Evolutionary conservation across 768 basidiomycete species (phyloP).

Genomic region (Daedaleopsis sinensis): DNA sequence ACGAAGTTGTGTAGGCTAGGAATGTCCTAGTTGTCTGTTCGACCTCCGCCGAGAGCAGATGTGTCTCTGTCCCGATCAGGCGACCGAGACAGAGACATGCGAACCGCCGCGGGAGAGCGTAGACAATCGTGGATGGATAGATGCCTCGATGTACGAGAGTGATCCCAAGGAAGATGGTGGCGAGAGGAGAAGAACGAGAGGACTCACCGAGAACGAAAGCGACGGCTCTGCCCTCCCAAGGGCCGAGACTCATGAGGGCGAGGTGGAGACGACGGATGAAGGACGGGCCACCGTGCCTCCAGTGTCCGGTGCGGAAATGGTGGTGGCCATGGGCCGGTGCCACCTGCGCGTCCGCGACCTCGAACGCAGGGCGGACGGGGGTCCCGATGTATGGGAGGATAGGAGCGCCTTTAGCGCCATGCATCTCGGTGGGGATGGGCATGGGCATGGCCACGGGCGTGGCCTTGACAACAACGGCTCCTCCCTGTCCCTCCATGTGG

Average conservation of each 20-base stretch:
- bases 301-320: background rate
- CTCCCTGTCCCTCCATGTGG: background rate
- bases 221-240: slow-evolving; percentile 83
- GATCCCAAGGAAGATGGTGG: too few species aligned
- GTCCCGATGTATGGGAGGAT: slow-evolving; percentile 25
- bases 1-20: too few species aligned
- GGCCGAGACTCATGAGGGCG: slow-evolving; percentile 70
- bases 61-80: too few species aligned
- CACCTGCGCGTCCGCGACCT: slow-evolving; percentile 1
- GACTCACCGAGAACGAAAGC: slow-evolving; percentile 79
- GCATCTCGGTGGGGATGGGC: too few species aligned
- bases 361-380: slow-evolving; percentile 15
- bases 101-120: too few species aligned
- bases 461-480: slow-evolving; percentile 1
- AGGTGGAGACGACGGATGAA: slow-evolving; percentile 65
- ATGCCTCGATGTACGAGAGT: background rate
- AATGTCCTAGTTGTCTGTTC: too few species aligned
- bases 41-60: too few species aligned
- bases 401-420: background rate
- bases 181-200: slow-evolving; percentile 19
- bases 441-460: too few species aligned
- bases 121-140: background rate
- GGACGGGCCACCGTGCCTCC: slow-evolving; percentile 24
- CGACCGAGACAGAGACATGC: background rate
- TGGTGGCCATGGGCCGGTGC: background rate